A percentile compares a stretch with the other conserved stretches of the same genome.
These are phyloP conservation scores for Rhododendron ovatum DNA, from an alignment of 148 eudicot species.

Conservation along the genomic window DNA sequence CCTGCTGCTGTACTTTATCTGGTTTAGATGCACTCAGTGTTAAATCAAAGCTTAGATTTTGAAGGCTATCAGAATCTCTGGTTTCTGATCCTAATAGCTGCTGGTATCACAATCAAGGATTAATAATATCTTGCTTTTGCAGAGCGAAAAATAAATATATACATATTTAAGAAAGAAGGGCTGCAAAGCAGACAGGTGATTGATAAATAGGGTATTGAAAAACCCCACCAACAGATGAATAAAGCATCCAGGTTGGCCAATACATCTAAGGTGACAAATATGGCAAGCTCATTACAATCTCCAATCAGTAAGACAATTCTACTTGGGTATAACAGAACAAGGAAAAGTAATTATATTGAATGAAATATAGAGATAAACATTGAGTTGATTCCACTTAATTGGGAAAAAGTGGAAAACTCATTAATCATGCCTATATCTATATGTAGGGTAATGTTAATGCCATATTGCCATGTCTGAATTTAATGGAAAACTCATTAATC, in stretches of 20 bases:
- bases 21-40: background rate
- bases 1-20: background rate
- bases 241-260: background rate
- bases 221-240: background rate
- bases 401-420: background rate
- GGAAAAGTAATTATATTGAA: background rate
- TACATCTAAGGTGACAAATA: too few relatives aligned
- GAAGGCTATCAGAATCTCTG: too few relatives aligned
- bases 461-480: background rate
- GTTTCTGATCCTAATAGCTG: too few relatives aligned
- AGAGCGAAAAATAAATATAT: too few relatives aligned
- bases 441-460: background rate
- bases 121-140: too few relatives aligned
- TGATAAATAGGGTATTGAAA: background rate
- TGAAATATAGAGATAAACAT: background rate
- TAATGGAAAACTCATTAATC: background rate
- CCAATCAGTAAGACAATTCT: background rate
- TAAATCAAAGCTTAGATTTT: too few relatives aligned
- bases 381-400: background rate
- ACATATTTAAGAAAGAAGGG: background rate
- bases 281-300: too few relatives aligned
- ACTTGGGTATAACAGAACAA: background rate
- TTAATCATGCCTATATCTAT: background rate
- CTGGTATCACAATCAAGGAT: too few relatives aligned
- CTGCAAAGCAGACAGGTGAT: background rate